phyloP scores from a whole-genome alignment of 257 asterid genomes.

The Datura wrightii region DNA sequence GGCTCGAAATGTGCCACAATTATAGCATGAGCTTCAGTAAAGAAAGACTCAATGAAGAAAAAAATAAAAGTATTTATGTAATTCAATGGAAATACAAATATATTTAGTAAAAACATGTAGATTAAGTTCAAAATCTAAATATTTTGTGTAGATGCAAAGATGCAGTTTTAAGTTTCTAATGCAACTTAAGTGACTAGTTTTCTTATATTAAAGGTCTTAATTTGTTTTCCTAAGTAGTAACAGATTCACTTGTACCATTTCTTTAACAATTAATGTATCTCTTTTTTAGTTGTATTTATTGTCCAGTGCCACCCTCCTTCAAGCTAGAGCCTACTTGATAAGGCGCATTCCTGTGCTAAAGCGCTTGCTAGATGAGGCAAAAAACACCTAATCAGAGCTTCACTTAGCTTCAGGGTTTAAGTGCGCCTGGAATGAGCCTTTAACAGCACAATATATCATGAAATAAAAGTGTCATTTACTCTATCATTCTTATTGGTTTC shows the following conservation, averaged over 20 bases:
- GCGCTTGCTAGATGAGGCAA: neutral
- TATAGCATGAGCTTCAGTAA: neutral
- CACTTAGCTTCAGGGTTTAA: conserved; percentile 13
- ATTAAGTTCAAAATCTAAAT: neutral
- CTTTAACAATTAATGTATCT: neutral
- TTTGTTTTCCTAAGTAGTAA: neutral
- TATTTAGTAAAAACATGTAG: neutral
- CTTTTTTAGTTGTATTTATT: conserved; percentile 16
- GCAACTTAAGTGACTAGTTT: conserved; percentile 13
- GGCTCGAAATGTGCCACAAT: neutral
- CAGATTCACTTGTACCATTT: neutral
- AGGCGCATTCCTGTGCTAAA: neutral
- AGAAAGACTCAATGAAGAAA: neutral
- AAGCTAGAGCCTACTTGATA: neutral
- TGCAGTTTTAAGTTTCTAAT: conserved; percentile 1
- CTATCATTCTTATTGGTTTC: conserved; percentile 6
- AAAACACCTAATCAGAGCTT: neutral
- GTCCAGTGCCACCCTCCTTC: neutral
- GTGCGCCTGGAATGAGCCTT: neutral
- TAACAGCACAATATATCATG: neutral
- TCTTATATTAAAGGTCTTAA: conserved; percentile 21
- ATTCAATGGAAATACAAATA: neutral
- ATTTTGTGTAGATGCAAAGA: neutral
- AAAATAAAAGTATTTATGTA: neutral
- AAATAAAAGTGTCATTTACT: neutral